Percentiles rank a stretch among this genome's conserved stretches.
phyloP scores from a whole-genome alignment of 1,139 yeast genomes.

The Saccharomyces hybrid region DNA sequence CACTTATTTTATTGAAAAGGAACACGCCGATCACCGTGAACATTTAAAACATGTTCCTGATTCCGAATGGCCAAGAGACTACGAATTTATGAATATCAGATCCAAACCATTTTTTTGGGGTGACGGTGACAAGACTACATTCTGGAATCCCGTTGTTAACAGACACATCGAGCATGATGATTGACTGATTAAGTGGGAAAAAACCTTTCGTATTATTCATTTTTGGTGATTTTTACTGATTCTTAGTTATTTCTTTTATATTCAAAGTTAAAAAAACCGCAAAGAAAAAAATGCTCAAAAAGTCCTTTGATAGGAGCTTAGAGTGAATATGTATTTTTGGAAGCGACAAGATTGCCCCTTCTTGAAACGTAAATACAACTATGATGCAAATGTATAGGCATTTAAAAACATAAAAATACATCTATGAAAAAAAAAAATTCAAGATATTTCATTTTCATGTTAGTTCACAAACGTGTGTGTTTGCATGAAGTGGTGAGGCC shows the following conservation, averaged over 20 bases:
- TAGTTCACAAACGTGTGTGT: too few species aligned
- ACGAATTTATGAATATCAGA: conserved; percentile 88
- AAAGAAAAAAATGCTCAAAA: background rate
- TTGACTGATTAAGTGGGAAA: conserved; percentile 1
- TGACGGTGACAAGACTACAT: conserved; percentile 92
- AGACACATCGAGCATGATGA: conserved; percentile 50
- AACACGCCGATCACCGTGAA: conserved; percentile 84
- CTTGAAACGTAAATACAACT: background rate
- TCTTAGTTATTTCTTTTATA: background rate
- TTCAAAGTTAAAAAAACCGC: background rate
- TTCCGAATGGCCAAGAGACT: conserved; percentile 87
- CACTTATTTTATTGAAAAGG: conserved; percentile 71
- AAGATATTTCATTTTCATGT: background rate
- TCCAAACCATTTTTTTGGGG: conserved; percentile 92
- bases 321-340: background rate
- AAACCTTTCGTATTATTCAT: background rate
- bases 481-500: background rate
- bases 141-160: conserved; percentile 93
- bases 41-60: conserved; percentile 72
- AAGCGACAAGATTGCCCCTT: background rate
- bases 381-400: background rate
- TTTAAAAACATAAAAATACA: background rate
- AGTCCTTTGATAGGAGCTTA: background rate
- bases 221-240: background rate
- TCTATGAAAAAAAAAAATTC: background rate